Evolutionary conservation across 2,329 filamentous ascomycete species (phyloP), one percentile per base, ranked within the genome.

Genomic region (Fusarium liriodendri): DNA sequence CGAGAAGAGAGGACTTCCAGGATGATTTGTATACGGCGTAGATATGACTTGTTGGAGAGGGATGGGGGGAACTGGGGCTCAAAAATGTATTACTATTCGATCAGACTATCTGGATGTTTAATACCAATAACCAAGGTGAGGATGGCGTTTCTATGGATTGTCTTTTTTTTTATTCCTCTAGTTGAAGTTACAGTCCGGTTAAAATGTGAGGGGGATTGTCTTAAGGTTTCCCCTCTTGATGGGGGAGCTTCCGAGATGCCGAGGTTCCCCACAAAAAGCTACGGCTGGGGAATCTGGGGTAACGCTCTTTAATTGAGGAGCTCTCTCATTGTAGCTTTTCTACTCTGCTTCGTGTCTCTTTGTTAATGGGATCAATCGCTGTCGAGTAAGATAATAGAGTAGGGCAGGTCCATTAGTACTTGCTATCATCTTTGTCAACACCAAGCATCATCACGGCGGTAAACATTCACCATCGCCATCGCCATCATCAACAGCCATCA

Each of bases 1-100:
- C 79, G 96, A 98, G 88, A 97, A 97, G 86, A 88, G 95, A 72
- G 95, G 95, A 2, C 86, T 98, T 70, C 93, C 93, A 22, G 90
- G 91, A 59, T 94, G 86, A 78, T 55, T 52, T 25, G 22, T 52
- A 16, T 29, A 38, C 42, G 18, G 10, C 27, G 54, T 14, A 32
- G 16, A 35, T 35, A 35, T 35, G 32, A 16, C 29, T n/a, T n/a
- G 29, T 13, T 37, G 5, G 33, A 38, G 45, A n/a, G 10, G 52
- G 4, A n/a, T 20, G 38, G n/a, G 6, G 5, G 38, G 38, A 10
- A 40, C n/a, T 38, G 32, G 45, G 54, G 52, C 29, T 58, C 37
- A 63, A 57, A 57, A 69, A 62, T 76, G 73, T 75, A 76, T 45
- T 47, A 76, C 52, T 72, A 70, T 62, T 52, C 35, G 54, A 67